Evolutionary conservation across 768 basidiomycete genomes (phyloP).

Genomic region (Pleurotus tuber-regium): DNA sequence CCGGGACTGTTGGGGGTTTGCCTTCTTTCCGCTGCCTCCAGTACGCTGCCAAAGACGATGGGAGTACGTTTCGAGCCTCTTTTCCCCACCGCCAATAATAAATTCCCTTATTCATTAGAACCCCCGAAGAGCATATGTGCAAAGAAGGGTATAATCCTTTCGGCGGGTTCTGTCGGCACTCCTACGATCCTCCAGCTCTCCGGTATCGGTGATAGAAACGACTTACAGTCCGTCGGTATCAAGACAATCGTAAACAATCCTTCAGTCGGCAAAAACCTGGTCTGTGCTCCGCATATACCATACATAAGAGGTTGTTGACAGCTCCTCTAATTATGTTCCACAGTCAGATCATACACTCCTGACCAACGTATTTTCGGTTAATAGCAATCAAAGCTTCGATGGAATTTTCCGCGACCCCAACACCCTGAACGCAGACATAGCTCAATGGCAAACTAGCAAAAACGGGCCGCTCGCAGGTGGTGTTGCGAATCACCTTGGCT

Average conservation of each 20-base stretch:
- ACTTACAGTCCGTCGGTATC: slow-evolving; percentile 15
- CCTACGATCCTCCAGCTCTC: background rate
- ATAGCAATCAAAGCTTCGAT: slow-evolving; percentile 18
- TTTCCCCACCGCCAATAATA: background rate
- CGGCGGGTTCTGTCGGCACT: slow-evolving; percentile 4
- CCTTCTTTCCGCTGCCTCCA: slow-evolving; percentile 20
- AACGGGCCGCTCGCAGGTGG: slow-evolving; percentile 19
- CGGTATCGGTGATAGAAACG: slow-evolving; percentile 2
- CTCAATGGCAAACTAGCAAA: slow-evolving; percentile 18
- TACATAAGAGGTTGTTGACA: background rate
- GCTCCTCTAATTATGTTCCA: too few relatives aligned
- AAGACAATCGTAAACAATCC: slow-evolving; percentile 13
- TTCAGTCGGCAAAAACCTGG: slow-evolving; percentile 7
- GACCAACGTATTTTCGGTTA: slow-evolving; percentile 17
- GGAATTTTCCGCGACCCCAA: background rate
- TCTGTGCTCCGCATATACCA: background rate
- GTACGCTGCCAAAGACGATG: slow-evolving; percentile 12
- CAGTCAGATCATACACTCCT: slow-evolving; percentile 14
- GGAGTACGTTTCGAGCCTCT: background rate
- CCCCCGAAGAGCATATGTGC: background rate
- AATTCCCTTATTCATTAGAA: background rate
- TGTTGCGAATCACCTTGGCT: slow-evolving; percentile 18
- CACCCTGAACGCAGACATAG: slow-evolving; percentile 5
- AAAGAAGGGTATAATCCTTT: background rate
- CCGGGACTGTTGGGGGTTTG: slow-evolving; percentile 7